Base-by-base conservation (phyloP, 257 asterid genomes). In the Agastache rugosa region DNA sequence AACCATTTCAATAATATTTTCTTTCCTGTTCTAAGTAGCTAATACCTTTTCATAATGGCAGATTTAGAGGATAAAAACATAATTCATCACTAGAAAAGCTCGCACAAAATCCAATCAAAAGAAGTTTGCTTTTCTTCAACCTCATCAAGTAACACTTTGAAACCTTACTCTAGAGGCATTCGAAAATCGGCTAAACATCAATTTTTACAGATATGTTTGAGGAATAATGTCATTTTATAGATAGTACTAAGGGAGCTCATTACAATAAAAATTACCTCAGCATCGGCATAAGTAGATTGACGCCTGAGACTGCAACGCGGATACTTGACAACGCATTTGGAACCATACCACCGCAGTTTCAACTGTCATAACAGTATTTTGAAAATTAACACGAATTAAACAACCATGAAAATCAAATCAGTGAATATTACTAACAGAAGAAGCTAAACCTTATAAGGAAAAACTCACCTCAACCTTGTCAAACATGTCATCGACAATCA, bases 271-370 rank as follows among this genome's bases (percentile, higher is more conserved):
- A 80, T 86, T 83, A 94, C 99, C 97, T 89, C 87, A 72, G 99
- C 98, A 81, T 94, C 99, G 9, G 99, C 95, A 80, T 94, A 94
- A 67, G 99, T 94, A 44, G 93, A 89, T 29, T 92, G 99, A 68
- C 84, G 87, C 79, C 85, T 77, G 51, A 94, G 93, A 88, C 99
- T 94, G 84, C 99, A 94, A 0, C 99, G 89, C 0, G 99, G 99
- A 83, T 94, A 94, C 87, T 94, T 94, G 2, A 94, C 91, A 51
- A 94, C 97, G 63, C 77, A 88, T 63, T 92, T 89, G 12, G 98
- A 95, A 60, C 99, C 96, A 81, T 87, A 95, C 88, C 90, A 73
- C 69, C 99, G 85, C 71, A 95, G 80, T 67, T 86, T 95, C 72
- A 95, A 78, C 99, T 94, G 93, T 74, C 61, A 48, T 60, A 74